These are phyloP conservation scores for Ustilago nuda DNA, from an alignment of 1,284 basidiomycete species.

Conservation along the genomic window DNA sequence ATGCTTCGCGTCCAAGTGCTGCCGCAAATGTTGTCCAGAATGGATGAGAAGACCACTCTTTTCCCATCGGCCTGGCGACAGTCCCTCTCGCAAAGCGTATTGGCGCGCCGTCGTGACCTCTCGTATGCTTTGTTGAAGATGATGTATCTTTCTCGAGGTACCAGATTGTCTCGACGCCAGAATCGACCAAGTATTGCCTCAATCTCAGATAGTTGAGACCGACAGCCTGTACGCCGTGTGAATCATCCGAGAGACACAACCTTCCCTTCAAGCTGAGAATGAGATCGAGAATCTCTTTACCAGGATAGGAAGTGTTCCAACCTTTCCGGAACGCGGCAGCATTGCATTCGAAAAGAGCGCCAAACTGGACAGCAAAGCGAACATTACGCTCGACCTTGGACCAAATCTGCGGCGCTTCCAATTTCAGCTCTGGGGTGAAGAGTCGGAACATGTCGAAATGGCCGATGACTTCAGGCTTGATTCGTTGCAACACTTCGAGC, in stretches of 20 bases:
- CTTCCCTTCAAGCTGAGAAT: conserved; percentile 78
- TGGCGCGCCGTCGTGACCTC: not conserved
- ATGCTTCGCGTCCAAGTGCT: conserved; percentile 13
- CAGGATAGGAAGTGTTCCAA: conserved; percentile 87
- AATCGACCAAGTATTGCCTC: conserved; percentile 76
- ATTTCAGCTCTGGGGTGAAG: conserved; percentile 74
- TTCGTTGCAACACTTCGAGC: conserved; percentile 69
- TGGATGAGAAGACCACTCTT: conserved; percentile 29
- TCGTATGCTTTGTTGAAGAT: not conserved
- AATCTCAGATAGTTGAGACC: conserved; percentile 84
- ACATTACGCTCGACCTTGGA: conserved; percentile 82
- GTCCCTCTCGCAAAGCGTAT: conserved; percentile 40
- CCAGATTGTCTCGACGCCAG: conserved; percentile 80
- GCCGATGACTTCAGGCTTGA: conserved; percentile 89
- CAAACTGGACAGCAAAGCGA: conserved; percentile 79
- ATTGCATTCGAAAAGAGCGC: conserved; percentile 92
- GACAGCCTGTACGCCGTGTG: conserved; percentile 88
- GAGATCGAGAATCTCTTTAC: conserved; percentile 78
- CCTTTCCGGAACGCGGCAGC: conserved; percentile 91
- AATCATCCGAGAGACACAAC: conserved; percentile 92
- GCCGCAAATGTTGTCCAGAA: conserved; percentile 35
- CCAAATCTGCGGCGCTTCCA: conserved; percentile 72
- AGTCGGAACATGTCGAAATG: conserved; percentile 79
- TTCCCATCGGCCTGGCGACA: conserved; percentile 26
- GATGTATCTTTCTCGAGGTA: conserved; percentile 70